Base-by-base conservation (phyloP, 306 rosid species). In the Vachellia pachyceras region DNA sequence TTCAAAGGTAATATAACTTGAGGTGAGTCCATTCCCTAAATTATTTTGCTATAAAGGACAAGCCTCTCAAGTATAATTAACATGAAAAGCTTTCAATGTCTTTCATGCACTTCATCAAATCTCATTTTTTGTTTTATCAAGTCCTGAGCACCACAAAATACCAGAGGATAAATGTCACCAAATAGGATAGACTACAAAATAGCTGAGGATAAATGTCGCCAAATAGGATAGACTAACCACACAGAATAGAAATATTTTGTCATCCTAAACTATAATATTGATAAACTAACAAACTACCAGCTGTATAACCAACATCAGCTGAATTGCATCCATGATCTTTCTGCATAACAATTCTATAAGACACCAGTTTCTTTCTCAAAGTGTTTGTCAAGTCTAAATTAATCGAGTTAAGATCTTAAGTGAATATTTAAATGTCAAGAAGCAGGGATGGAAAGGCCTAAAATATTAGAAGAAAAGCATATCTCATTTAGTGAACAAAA, bases 361-460 rank as follows among this genome's bases (percentile, higher is more conserved):
- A 45, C 35, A 54, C 33, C 66, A 57, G 69, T 49, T 76, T 41
- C 44, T 20, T n/a, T 57, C 37, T 65, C 36, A 42, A 71, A 41
- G 17, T 35, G 13, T 35, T 68, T 20, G 29, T 12, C 29, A 82
- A 33, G 77, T 5, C 67, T 35, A 33, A n/a, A 47, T 61, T 65
- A 60, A 50, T 61, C 77, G 72, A 49, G 50, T 41, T 80, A 78
- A 76, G 23, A 69, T 82, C 69, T 57, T 46, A 77, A n/a, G 29
- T 8, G 50, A 87, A 64, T 41, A 55, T 14, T 7, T 39, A 66
- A 80, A 57, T 3, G 55, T 54, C 76, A 66, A 50, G 42, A 52
- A 29, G 35, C 46, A 77, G 6, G 73, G 14, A 77, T 63, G 15
- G 25, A 22, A 85, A 50, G 41, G 41, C 5, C 41, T 42, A 15